phyloP scores from a whole-genome alignment of 2,329 filamentous ascomycete species.

The Aulographum hederae region DNA sequence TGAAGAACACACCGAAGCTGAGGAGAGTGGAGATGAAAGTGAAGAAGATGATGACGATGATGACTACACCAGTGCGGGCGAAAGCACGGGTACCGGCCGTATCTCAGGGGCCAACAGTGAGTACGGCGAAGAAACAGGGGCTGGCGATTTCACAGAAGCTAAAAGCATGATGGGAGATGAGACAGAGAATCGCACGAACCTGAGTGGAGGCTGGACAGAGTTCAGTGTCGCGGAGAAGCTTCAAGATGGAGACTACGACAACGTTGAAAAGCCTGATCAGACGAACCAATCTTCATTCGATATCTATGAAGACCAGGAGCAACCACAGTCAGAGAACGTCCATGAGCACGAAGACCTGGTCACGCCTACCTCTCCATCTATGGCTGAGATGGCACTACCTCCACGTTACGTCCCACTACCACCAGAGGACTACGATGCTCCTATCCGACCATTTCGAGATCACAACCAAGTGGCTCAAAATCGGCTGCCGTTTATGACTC shows the following conservation, averaged over 20 bases:
- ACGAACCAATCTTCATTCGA: slow-evolving; percentile 10
- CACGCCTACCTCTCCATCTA: slow-evolving; percentile 29
- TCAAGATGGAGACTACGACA: slow-evolving; percentile 26
- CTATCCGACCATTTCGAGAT: slow-evolving; percentile 65
- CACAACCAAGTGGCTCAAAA: slow-evolving; percentile 68
- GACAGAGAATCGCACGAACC: slow-evolving; percentile 29
- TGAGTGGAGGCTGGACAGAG: slow-evolving; percentile 59
- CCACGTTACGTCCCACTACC: slow-evolving; percentile 60
- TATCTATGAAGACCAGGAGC: slow-evolving; percentile 10
- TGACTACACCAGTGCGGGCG: slow-evolving; percentile 69
- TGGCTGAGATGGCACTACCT: slow-evolving; percentile 15
- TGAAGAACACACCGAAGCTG: slow-evolving; percentile 45
- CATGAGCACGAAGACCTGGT: slow-evolving; percentile 22
- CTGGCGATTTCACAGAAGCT: slow-evolving; percentile 28
- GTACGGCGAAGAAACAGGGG: slow-evolving; percentile 39
- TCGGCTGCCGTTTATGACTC: slow-evolving; percentile 93
- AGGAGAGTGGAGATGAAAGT: slow-evolving; percentile 37
- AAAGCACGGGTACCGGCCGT: slow-evolving; percentile 65
- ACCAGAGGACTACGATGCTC: slow-evolving; percentile 72
- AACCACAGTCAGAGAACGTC: slow-evolving; percentile 12
- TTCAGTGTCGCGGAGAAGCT: slow-evolving; percentile 60
- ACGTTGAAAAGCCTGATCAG: slow-evolving; percentile 13
- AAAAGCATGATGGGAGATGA: slow-evolving; percentile 16
- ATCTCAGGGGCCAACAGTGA: slow-evolving; percentile 46
- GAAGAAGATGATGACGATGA: slow-evolving; percentile 20